Evolutionary conservation across 2,329 filamentous ascomycete genomes (phyloP).

Genomic region (Beauveria asiatica): DNA sequence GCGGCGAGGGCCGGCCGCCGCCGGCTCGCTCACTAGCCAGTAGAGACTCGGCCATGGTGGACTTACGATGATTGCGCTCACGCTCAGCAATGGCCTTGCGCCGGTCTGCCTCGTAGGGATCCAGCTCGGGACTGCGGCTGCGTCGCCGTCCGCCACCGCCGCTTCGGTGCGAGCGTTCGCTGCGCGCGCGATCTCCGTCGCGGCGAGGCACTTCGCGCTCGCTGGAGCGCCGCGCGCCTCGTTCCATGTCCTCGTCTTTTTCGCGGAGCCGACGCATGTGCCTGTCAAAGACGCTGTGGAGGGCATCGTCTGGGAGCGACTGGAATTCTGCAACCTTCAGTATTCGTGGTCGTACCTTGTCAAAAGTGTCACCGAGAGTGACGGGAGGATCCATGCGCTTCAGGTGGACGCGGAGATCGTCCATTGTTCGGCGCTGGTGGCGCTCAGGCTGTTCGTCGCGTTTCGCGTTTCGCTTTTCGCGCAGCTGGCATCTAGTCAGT

Average conservation of each 20-base stretch:
- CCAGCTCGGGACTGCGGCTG: slow-evolving; percentile 83
- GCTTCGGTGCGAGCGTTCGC: slow-evolving; percentile 56
- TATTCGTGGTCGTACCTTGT: slow-evolving; percentile 73
- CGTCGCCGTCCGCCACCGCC: slow-evolving; percentile 47
- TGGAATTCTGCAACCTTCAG: slow-evolving; percentile 78
- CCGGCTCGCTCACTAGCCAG: slow-evolving; percentile 28
- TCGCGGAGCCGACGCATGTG: slow-evolving; percentile 84
- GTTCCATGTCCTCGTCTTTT: slow-evolving; percentile 75
- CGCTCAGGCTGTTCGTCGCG: slow-evolving; percentile 79
- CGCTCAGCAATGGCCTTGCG: slow-evolving; percentile 89
- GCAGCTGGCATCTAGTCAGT: slow-evolving; percentile 44
- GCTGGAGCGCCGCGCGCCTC: slow-evolving; percentile 44
- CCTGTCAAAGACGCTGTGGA: slow-evolving; percentile 82
- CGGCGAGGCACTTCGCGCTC: slow-evolving; percentile 51
- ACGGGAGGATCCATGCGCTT: slow-evolving; percentile 88
- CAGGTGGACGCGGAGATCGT: slow-evolving; percentile 75
- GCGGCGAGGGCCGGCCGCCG: slow-evolving; percentile 27
- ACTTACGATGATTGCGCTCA: slow-evolving; percentile 85
- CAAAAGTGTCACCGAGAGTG: slow-evolving; percentile 70
- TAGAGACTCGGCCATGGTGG: slow-evolving; percentile 57
- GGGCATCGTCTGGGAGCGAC: slow-evolving; percentile 75
- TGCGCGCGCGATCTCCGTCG: slow-evolving; percentile 48
- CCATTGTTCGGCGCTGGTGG: slow-evolving; percentile 74
- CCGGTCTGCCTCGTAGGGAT: slow-evolving; percentile 91
- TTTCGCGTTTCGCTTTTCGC: slow-evolving; percentile 76